These are phyloP conservation scores for Darksidea phi DNA, from an alignment of 495 filamentous ascomycete genomes.

Conservation along the genomic window DNA sequence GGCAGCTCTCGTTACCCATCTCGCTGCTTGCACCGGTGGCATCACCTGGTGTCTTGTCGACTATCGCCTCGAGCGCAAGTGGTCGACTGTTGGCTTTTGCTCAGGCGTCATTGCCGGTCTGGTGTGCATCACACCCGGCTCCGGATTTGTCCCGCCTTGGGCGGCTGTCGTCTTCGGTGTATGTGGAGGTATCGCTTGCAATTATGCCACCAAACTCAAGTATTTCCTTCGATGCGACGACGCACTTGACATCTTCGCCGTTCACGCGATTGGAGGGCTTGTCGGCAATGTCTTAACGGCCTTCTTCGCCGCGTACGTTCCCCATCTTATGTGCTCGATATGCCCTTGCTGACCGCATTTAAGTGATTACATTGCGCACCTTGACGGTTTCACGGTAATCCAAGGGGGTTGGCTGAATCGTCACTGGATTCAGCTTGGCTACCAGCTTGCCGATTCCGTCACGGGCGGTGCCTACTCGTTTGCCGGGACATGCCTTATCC, in stretches of 20 bases:
- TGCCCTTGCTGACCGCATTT: conserved; percentile 14
- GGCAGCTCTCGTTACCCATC: conserved; percentile 70
- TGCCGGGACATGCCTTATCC: conserved; percentile 76
- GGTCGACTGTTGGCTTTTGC: conserved; percentile 96
- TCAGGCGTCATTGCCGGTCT: conserved; percentile 90
- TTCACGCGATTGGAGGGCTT: conserved; percentile 82
- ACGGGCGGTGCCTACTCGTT: conserved; percentile 86
- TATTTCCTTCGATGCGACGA: conserved; percentile 85
- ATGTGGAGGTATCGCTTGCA: conserved; percentile 78
- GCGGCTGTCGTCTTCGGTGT: conserved; percentile 87
- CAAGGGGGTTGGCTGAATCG: conserved; percentile 88
- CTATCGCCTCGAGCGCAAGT: conserved; percentile 90
- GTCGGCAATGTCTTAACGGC: conserved; percentile 88
- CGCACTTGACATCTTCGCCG: conserved; percentile 91
- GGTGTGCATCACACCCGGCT: conserved; percentile 90
- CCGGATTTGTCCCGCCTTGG: conserved; percentile 89
- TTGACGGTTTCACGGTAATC: conserved; percentile 74
- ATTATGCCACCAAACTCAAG: conserved; percentile 96
- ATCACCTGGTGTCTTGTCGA: conserved; percentile 96
- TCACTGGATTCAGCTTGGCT: conserved; percentile 83
- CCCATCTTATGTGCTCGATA: not conserved
- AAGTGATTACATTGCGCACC: conserved; percentile 80
- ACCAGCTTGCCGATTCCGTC: conserved; percentile 85
- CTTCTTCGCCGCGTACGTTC: conserved; percentile 81
- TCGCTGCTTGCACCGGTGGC: conserved; percentile 80